Percentiles rank a stretch among this genome's conserved stretches.
Conservation (phyloP, 2,329 filamentous ascomycete species). For the Aspergillus quadrilineatus region DNA sequence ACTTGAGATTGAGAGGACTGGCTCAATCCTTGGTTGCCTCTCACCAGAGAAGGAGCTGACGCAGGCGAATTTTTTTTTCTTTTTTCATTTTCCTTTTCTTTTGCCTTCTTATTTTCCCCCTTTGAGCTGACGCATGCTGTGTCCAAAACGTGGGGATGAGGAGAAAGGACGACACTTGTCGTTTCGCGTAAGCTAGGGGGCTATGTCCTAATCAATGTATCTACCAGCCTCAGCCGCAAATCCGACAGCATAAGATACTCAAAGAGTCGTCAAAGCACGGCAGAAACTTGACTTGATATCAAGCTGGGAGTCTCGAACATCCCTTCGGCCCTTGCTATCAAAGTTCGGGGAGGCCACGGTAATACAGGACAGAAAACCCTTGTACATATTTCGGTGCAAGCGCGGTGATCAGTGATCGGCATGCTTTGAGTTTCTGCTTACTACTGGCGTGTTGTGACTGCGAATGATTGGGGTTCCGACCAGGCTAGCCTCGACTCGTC, state of each 20-base stretch:
- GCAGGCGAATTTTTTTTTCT: neutral
- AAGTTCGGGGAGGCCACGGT: neutral
- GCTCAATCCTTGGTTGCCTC: neutral
- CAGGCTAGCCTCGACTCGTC: neutral
- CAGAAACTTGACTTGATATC: neutral
- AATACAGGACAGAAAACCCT: neutral
- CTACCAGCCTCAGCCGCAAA: neutral
- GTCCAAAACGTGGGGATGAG: neutral
- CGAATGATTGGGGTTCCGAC: neutral
- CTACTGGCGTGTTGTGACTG: neutral
- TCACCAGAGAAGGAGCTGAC: neutral
- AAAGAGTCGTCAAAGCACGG: neutral
- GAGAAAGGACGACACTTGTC: neutral
- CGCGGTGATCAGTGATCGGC: slow-evolving; percentile 11
- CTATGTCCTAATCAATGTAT: neutral
- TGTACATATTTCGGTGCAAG: neutral
- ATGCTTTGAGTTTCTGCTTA: slow-evolving; percentile 2
- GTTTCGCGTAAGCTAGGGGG: neutral
- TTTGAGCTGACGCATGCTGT: neutral
- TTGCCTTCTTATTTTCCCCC: too few relatives aligned
- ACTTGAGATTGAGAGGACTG: neutral
- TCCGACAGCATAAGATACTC: neutral
- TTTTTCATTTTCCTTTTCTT: too few relatives aligned
- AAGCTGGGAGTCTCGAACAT: neutral
- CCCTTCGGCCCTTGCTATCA: neutral